Evolutionary conservation across 2,329 filamentous ascomycete species (phyloP), one percentile per base, ranked within the genome.

Genomic region (Fusarium nelsonii): DNA sequence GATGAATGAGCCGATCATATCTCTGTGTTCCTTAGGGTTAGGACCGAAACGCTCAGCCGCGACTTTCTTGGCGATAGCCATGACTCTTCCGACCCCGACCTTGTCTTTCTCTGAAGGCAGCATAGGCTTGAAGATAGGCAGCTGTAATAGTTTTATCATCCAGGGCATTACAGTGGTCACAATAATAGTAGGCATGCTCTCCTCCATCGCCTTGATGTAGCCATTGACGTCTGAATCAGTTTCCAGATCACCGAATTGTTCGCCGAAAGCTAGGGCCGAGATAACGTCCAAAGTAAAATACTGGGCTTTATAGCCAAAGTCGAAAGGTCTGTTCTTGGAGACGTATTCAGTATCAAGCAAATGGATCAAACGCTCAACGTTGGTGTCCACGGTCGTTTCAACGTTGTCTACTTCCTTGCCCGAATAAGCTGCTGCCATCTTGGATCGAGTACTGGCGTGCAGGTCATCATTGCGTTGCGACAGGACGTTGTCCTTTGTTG

Each of bases 241-340:
- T 37, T 79, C 78, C 3, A 86, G 58, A 67, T 81, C 84, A 14
- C 84, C 83, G 65, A 86, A 84, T 0, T 80, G 75, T 33, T 81
- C 72, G 6, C 84, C 84, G 37, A 87, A 83, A 2, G 84, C 84
- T 15, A 88, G 66, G 12, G 81, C 80, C 8, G 82, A 84, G 46
- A 88, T 85, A 32, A 87, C 82, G 58, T 88, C 86, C 0, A 88
- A 72, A 0, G 84, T 85, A 41, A 87, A 83, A 75, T 80, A 86
- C 41, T 85, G 83, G 2, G 81, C 80, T 32, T 84, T 83, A 11
- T 76, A 76, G 2, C 81, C 82, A 20, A 87, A 72, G 62, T 88
- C 84, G 78, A 74, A 37, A 0, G 58, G 15, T 0, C 49, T 54
- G 4, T 58, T 59, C 6, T 61, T 43, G 0, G 56, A 33, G 0